Percentiles rank a stretch among this genome's conserved stretches.
phyloP scores from a whole-genome alignment of 345 rosid genomes.

The Laguncularia racemosa region DNA sequence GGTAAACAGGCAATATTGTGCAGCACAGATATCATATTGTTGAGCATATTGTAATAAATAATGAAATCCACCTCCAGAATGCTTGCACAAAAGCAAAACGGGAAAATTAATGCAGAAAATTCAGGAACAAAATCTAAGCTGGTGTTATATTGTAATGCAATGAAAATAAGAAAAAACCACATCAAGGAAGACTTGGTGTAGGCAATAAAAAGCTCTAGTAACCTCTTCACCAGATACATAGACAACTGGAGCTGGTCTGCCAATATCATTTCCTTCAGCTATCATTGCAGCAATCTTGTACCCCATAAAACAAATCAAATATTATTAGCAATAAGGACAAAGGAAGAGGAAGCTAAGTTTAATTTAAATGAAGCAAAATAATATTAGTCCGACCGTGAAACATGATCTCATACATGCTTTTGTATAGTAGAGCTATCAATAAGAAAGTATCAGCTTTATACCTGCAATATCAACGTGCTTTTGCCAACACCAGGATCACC shows the following conservation, averaged over 20 bases:
- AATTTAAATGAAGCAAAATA: conserved; percentile 1
- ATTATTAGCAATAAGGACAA: conserved; percentile 14
- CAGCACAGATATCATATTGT: too few relatives aligned
- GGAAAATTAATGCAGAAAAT: too few relatives aligned
- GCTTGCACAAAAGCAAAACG: too few relatives aligned
- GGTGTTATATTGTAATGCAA: not conserved
- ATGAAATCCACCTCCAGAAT: too few relatives aligned
- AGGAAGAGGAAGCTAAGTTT: conserved; percentile 1
- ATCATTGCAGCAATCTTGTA: conserved; percentile 66
- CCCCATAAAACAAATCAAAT: conserved; percentile 12
- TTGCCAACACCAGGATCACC: conserved; percentile 99
- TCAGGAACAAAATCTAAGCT: not conserved
- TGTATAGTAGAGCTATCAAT: not conserved
- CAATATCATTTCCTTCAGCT: conserved; percentile 46
- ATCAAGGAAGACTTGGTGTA: not conserved
- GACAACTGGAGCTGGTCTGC: conserved; percentile 57
- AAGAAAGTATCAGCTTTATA: conserved; percentile 10
- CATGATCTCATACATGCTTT: too few relatives aligned
- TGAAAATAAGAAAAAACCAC: not conserved
- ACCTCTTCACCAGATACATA: conserved; percentile 98
- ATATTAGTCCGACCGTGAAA: too few relatives aligned
- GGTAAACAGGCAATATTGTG: too few relatives aligned
- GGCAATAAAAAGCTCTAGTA: conserved; percentile 9
- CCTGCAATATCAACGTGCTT: conserved; percentile 91
- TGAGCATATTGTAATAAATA: too few relatives aligned